phyloP scores from a whole-genome alignment of 2,329 filamentous ascomycete genomes.

The Fusarium buharicum region DNA sequence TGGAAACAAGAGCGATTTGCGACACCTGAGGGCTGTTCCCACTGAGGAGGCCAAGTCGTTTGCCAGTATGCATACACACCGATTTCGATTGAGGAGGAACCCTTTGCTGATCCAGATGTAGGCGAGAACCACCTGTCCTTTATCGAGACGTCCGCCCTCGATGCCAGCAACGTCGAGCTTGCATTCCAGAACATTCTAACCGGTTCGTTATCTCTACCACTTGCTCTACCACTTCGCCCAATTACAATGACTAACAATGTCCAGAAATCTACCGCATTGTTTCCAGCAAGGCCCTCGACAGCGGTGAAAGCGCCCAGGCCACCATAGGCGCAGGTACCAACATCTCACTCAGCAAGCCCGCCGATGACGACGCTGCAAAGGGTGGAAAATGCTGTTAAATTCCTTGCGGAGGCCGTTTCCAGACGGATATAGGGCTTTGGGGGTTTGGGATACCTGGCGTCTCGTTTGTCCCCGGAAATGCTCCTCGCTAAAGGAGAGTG shows the following conservation, averaged over 20 bases:
- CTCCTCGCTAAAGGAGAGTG: conserved; percentile 49
- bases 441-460: conserved; percentile 50
- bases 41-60: conserved; percentile 98
- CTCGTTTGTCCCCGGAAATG: conserved; percentile 50
- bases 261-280: conserved; percentile 99
- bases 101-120: conserved; percentile 52
- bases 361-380: conserved; percentile 79
- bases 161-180: conserved; percentile 98
- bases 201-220: conserved; percentile 66
- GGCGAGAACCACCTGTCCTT: conserved; percentile 98
- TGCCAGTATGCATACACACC: conserved; percentile 73
- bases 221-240: conserved; percentile 1
- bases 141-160: conserved; percentile 98
- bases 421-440: conserved; percentile 45
- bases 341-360: conserved; percentile 87
- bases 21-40: conserved; percentile 94
- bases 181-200: conserved; percentile 99
- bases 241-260: conserved; percentile 21
- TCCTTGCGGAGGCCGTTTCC: conserved; percentile 39
- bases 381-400: conserved; percentile 82
- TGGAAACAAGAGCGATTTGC: conserved; percentile 99
- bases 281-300: conserved; percentile 95
- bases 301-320: conserved; percentile 82
- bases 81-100: conserved; percentile 12
- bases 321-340: conserved; percentile 83